Conservation (phyloP, 1,139 yeast species). For the Debaryomyces coudertii region DNA sequence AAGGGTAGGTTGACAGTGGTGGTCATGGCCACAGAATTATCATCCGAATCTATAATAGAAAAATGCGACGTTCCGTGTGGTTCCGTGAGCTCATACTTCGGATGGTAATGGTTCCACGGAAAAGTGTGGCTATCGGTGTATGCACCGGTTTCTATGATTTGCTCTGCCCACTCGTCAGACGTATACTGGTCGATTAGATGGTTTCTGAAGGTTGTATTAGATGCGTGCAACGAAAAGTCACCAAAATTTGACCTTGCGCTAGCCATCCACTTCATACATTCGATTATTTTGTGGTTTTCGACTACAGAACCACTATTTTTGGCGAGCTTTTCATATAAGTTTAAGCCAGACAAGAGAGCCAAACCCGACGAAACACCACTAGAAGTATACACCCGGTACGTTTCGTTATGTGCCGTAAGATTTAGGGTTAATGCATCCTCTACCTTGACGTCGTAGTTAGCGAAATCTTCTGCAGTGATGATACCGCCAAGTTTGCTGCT, state of each 20-base stretch:
- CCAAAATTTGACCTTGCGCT: conserved; percentile 84
- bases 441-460: conserved; percentile 56
- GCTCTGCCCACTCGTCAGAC: conserved; percentile 56
- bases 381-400: conserved; percentile 61
- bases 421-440: conserved; percentile 56
- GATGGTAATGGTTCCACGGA: conserved; percentile 74
- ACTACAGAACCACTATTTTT: conserved; percentile 28
- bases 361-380: conserved; percentile 84
- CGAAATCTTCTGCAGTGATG: conserved; percentile 63
- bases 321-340: conserved; percentile 50
- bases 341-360: conserved; percentile 75
- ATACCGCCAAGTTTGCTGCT: conserved; percentile 62
- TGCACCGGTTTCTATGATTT: conserved; percentile 47
- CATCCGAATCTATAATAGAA: conserved; percentile 69
- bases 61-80: conserved; percentile 92
- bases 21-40: conserved; percentile 82
- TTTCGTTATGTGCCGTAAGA: conserved; percentile 32
- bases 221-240: conserved; percentile 38
- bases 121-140: conserved; percentile 58
- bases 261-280: conserved; percentile 93
- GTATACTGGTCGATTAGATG: conserved; percentile 35
- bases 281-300: conserved; percentile 72
- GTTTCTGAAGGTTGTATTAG: conserved; percentile 21
- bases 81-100: conserved; percentile 71
- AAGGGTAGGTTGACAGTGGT: conserved; percentile 87